These are phyloP conservation scores for Stachybotrys echinatus DNA, from an alignment of 2,329 filamentous ascomycete species.

Conservation along the genomic window DNA sequence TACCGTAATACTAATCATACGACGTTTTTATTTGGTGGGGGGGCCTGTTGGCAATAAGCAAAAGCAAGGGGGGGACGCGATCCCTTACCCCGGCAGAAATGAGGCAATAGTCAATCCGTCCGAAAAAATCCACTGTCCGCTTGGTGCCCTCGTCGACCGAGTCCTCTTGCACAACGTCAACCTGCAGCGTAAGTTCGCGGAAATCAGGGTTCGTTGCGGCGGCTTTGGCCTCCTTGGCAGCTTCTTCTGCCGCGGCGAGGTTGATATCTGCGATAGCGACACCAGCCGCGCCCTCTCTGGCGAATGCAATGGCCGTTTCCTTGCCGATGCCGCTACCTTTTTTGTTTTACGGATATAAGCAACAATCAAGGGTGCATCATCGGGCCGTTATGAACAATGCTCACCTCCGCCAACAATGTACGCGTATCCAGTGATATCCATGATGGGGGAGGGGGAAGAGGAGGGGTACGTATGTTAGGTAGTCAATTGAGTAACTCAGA, in stretches of 20 bases:
- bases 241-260: slow-evolving; percentile 4
- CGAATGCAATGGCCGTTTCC: slow-evolving; percentile 7
- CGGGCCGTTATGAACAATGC: no score
- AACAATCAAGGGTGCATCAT: no score
- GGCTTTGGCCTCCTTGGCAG: slow-evolving; percentile 3
- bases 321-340: slow-evolving; percentile 11
- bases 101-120: slow-evolving; percentile 13
- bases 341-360: no score
- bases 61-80: not conserved
- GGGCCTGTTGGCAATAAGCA: no score
- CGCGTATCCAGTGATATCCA: no score
- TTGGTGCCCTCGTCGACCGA: slow-evolving; percentile 5
- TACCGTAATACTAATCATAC: no score
- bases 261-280: slow-evolving; percentile 9
- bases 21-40: no score
- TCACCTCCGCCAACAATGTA: no score
- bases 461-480: no score
- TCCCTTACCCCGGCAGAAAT: slow-evolving; percentile 9
- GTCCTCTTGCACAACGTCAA: slow-evolving; percentile 9
- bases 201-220: slow-evolving; percentile 7
- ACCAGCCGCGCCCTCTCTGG: slow-evolving; percentile 8
- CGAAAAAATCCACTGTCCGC: slow-evolving; percentile 5
- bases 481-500: not conserved
- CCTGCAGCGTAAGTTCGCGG: slow-evolving; percentile 1
- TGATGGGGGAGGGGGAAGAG: no score